These are phyloP conservation scores for Fraxinus quadrangulata DNA, from an alignment of 257 asterid genomes.

Conservation along the genomic window DNA sequence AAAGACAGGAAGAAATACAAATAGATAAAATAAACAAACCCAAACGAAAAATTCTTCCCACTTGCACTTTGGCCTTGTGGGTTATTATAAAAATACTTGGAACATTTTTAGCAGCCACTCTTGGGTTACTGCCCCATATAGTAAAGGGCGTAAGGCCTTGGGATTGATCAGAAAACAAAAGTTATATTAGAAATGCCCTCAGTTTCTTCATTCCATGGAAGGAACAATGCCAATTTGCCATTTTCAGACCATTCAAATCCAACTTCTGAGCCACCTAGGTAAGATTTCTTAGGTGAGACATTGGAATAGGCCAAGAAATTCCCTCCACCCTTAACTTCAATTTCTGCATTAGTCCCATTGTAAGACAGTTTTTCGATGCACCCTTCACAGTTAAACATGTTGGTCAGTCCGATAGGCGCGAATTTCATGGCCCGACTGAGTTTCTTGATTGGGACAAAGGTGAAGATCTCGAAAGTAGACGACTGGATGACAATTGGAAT, in stretches of 20 bases:
- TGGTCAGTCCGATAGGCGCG: slow-evolving; percentile 33
- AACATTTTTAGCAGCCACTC: not conserved
- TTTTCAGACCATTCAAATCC: slow-evolving; percentile 36
- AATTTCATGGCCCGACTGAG: slow-evolving; percentile 19
- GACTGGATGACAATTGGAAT: slow-evolving; percentile 30
- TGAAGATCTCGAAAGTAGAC: slow-evolving; percentile 34
- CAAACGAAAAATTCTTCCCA: not conserved
- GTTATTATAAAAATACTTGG: not conserved
- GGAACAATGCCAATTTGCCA: slow-evolving; percentile 29
- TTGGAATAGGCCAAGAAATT: slow-evolving; percentile 29
- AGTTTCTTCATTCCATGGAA: slow-evolving; percentile 34
- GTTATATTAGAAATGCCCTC: slow-evolving; percentile 30
- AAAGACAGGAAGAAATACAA: not conserved
- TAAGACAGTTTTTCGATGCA: slow-evolving; percentile 15
- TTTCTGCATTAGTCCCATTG: slow-evolving; percentile 1
- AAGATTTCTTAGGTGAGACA: slow-evolving; percentile 30
- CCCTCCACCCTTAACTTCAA: slow-evolving; percentile 31
- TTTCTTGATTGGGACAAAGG: slow-evolving; percentile 29
- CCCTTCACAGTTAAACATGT: slow-evolving; percentile 39
- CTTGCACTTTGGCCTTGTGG: not conserved
- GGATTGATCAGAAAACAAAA: slow-evolving; percentile 22
- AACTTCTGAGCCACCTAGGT: slow-evolving; percentile 31
- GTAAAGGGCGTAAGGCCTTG: not conserved
- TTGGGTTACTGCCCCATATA: slow-evolving; percentile 6
- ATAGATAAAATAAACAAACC: slow-evolving; percentile 26